Evolutionary conservation across 148 eudicot species (phyloP).

Genomic region (Nepenthes mirabilis): DNA sequence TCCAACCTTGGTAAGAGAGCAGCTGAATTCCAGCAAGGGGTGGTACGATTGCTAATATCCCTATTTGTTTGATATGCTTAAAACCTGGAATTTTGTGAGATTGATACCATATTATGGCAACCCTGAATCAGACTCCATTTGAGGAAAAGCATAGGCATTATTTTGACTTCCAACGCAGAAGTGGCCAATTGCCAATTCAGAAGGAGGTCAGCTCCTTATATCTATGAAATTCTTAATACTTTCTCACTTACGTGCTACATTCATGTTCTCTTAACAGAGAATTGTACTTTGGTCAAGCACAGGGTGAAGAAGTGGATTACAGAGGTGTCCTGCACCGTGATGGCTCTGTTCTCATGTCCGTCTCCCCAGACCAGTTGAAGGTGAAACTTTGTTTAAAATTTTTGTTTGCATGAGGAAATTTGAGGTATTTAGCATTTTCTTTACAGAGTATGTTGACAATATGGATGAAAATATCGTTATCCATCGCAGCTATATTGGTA

Average conservation of each 20-base stretch:
- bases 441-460: no score
- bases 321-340: conserved; percentile 96
- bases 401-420: background rate
- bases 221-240: background rate
- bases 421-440: no score
- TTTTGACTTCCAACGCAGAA: conserved; percentile 93
- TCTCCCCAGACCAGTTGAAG: conserved; percentile 76
- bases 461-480: no score
- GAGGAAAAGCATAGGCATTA: conserved; percentile 89
- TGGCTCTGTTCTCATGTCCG: conserved; percentile 96
- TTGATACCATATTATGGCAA: background rate
- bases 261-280: background rate
- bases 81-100: background rate
- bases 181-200: conserved; percentile 80
- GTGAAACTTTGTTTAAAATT: conserved; percentile 17
- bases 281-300: conserved; percentile 4
- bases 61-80: background rate
- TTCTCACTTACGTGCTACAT: background rate
- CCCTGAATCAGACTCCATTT: conserved; percentile 59
- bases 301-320: conserved; percentile 96
- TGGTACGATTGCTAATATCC: conserved; percentile 39
- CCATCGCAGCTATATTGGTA: no score
- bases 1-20: conserved; percentile 88
- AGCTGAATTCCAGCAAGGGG: conserved; percentile 79
- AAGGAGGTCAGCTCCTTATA: conserved; percentile 44